Evolutionary conservation across 2,329 filamentous ascomycete species (phyloP).

Genomic region (Paramyrothecium roridum): DNA sequence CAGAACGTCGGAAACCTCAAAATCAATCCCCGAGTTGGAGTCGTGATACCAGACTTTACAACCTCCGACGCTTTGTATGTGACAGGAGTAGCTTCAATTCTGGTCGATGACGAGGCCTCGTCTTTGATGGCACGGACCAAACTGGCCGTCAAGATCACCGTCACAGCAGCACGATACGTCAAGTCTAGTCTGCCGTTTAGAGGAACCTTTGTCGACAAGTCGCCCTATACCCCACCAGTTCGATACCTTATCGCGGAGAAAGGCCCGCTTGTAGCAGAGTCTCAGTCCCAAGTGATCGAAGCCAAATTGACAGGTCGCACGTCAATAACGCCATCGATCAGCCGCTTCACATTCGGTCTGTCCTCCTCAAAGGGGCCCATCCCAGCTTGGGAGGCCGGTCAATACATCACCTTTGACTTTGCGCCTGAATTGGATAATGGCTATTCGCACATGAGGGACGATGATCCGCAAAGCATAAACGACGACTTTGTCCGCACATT

Average conservation of each 20-base stretch:
- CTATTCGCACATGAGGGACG: conserved; percentile 80
- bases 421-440: conserved; percentile 65
- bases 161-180: conserved; percentile 62
- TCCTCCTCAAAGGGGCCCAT: conserved; percentile 8
- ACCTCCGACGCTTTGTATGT: conserved; percentile 72
- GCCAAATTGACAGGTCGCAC: conserved; percentile 59
- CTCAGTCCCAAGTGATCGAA: conserved; percentile 16
- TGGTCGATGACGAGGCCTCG: conserved; percentile 62
- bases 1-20: conserved; percentile 78
- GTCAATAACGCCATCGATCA: conserved; percentile 62
- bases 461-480: conserved; percentile 76
- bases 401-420: conserved; percentile 77
- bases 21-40: conserved; percentile 62
- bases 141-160: conserved; percentile 66
- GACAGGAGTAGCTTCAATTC: conserved; percentile 65
- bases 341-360: conserved; percentile 55
- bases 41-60: conserved; percentile 71
- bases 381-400: conserved; percentile 60
- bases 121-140: conserved; percentile 65
- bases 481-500: conserved; percentile 84
- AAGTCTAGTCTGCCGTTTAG: conserved; percentile 65
- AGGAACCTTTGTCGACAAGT: conserved; percentile 54
- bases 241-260: conserved; percentile 61
- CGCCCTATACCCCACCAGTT: conserved; percentile 77
- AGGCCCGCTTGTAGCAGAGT: conserved; percentile 5